Evolutionary conservation across 2,329 filamentous ascomycete genomes (phyloP), one percentile per base, ranked within the genome.

Genomic region (Aspergillus terreus): DNA sequence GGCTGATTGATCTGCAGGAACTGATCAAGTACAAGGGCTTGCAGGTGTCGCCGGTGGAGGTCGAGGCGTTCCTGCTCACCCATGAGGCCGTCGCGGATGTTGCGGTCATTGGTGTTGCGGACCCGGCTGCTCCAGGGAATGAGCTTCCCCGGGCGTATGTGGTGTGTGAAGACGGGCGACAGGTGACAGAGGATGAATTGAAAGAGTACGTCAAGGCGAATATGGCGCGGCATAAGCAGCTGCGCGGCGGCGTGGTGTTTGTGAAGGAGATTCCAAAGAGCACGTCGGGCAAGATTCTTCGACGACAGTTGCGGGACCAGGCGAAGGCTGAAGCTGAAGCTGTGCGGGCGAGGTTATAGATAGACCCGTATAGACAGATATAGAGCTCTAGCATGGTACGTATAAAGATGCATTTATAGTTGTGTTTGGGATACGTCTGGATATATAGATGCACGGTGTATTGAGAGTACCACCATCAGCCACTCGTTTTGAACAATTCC

Each of bases 11-110:
- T 12, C 27, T 2, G 11, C 3, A 57, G 55, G 55, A 57, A 38
- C 50, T 57, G 19, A 57, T 57, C 36, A 55, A 57, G 25, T 57
- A 57, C 40, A 57, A 57, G n/a, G 55, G 53, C 10, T 47, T 57
- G 25, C 53, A 57, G 44, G 55, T 57, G 15, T 57, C 55, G 10
- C 55, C 55, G 1, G 55, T 57, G 4, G 55, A 55, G 27, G 53
- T 57, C 12, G 55, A 57, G 35, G 53, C 47, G 23, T 49, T 48
- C 27, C 53, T 57, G 30, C 48, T 55, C 33, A 49, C 47, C 15
- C 55, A 55, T 46, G 47, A 45, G 6, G 14, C 30, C n/a, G 45
- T 57, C 19, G 52, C 52, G 19, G 55, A 57, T 32, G 52, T 53
- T 27, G 55, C 55, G 2, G 55, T 57, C n/a, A 44, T 57, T 15